Conservation (phyloP, 106 monocot genomes). For the Allium fistulosum region DNA sequence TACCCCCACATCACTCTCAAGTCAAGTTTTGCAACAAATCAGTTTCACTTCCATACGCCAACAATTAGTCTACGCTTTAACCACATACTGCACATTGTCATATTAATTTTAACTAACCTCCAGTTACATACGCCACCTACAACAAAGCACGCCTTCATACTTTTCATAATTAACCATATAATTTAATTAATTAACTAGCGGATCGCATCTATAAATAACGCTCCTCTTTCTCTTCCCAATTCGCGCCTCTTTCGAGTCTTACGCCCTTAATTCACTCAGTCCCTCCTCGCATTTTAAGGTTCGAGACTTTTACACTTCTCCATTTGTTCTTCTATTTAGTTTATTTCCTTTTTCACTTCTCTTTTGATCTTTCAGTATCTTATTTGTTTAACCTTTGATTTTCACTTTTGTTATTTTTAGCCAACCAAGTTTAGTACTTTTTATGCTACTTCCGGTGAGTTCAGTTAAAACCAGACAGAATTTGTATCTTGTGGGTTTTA, state of each 20-base stretch:
- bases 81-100: no score
- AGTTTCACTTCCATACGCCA: no score
- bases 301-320: not conserved
- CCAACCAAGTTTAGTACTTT: not conserved
- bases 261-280: slow-evolving; percentile 3
- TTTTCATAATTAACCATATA: no score
- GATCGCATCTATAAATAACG: slow-evolving; percentile 14
- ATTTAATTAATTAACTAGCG: no score
- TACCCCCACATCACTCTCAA: no score
- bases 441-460: not conserved
- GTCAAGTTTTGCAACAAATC: no score
- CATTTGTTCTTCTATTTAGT: not conserved
- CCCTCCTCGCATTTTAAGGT: slow-evolving; percentile 2
- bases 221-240: not conserved
- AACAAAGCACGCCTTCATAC: no score
- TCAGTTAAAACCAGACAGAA: no score
- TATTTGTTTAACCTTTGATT: not conserved
- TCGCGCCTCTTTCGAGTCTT: slow-evolving; percentile 10
- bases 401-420: not conserved
- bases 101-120: no score
- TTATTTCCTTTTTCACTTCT: not conserved
- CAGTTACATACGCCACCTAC: no score
- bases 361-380: not conserved
- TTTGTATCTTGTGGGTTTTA: no score
- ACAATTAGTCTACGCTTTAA: no score